Evolutionary conservation across 768 basidiomycete species (phyloP).

Genomic region (Tulasnella sp.): DNA sequence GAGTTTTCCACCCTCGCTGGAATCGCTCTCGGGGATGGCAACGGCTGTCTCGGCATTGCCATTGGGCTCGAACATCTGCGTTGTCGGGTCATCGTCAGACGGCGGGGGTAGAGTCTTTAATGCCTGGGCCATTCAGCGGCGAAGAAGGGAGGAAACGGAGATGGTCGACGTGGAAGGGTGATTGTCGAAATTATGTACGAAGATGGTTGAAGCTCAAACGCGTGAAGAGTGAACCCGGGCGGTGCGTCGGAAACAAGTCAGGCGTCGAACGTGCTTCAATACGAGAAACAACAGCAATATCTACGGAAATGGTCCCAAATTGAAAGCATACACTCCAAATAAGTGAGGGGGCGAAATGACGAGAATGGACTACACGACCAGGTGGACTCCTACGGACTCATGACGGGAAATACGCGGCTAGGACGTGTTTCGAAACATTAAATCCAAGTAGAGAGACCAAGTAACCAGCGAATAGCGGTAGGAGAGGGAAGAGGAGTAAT

Average conservation of each 20-base stretch:
- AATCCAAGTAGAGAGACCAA: conserved; percentile 79
- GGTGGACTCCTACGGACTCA: too few relatives aligned
- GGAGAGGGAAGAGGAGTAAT: conserved; percentile 76
- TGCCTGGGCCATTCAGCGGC: conserved; percentile 4
- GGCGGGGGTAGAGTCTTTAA: background rate
- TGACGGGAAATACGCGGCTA: conserved; percentile 67
- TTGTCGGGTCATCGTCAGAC: conserved; percentile 6
- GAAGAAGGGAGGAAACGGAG: background rate
- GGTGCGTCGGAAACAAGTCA: conserved; percentile 5
- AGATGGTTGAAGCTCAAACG: background rate
- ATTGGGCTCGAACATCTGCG: conserved; percentile 2
- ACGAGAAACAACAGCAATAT: too few relatives aligned
- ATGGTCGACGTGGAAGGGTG: background rate
- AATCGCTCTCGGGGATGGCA: conserved; percentile 18
- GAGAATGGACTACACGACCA: background rate
- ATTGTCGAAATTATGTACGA: background rate
- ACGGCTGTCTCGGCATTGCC: conserved; percentile 3
- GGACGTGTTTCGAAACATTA: conserved; percentile 75
- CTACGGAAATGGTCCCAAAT: too few relatives aligned
- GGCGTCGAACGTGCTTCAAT: too few relatives aligned
- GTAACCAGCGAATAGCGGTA: conserved; percentile 78
- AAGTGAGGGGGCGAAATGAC: background rate
- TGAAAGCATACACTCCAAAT: background rate
- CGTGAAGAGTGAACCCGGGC: conserved; percentile 2
- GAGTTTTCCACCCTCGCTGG: conserved; percentile 75